Evolutionary conservation across 2,329 filamentous ascomycete species (phyloP), one percentile per base, ranked within the genome.

Genomic region (Ascocoryne sarcoides): DNA sequence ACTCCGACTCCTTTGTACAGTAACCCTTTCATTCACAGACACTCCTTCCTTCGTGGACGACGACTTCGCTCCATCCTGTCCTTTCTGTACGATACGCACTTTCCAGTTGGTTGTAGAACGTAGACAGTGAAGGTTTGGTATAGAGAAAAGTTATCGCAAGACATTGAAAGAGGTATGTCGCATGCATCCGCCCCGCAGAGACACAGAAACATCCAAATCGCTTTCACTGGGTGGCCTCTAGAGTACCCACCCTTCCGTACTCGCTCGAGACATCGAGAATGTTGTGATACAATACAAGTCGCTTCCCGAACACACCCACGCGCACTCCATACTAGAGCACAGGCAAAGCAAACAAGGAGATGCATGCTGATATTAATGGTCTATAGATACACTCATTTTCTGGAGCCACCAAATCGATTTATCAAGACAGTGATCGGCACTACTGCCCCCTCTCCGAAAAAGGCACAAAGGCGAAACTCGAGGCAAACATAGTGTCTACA

Each of bases 191-290:
- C 43, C 38, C 39, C 46, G 45, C 45, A 51, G 45, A 40, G 33
- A n/a, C 43, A 49, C 46, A 52, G 50, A 52, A 49, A 50, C 35
- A 30, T 35, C 12, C 7, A 26, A 36, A 17, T 43, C 41, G 19
- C 37, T 48, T 46, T 46, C 26, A 36, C 29, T 12, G 23, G 23
- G 12, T 7, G 7, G 20, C 30, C 43, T 38, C n/a, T n/a, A n/a
- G n/a, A n/a, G n/a, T n/a, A n/a, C n/a, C 42, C 40, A 20, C 23
- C 42, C 43, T 46, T 34, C 45, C 51, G 51, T 39, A 20, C 18
- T 40, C 33, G 49, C 52, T 53, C 52, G 52, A 53, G 46, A 50
- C 49, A 48, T 43, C 37, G 52, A 52, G 37, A 19, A 42, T 37
- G 35, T 31, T 16, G 52, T 51, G 16, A 39, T 42, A 52, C 49